Evolutionary conservation across 192 early-diverging fungal genomes (phyloP).

Genomic region (Anaeromyces robustus): DNA sequence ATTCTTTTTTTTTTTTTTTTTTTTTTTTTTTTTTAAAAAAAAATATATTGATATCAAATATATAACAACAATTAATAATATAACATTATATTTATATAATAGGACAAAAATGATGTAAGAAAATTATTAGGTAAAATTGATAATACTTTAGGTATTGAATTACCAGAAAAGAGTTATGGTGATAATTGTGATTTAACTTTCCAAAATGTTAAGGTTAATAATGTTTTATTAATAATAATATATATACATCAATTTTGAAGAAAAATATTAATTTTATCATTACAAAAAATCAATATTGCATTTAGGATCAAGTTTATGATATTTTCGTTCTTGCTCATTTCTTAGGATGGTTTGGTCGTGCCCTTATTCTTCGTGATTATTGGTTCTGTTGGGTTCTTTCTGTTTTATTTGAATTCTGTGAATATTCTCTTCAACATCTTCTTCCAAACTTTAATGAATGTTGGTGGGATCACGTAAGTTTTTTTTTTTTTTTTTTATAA

Average conservation of each 20-base stretch:
- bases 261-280: too few relatives aligned
- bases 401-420: constrained; percentile 85
- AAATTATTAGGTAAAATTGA: constrained; percentile 65
- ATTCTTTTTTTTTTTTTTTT: too few relatives aligned
- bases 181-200: constrained; percentile 69
- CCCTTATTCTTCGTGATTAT: constrained; percentile 81
- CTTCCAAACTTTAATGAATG: constrained; percentile 96
- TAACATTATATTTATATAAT: background rate
- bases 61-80: background rate
- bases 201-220: constrained; percentile 53
- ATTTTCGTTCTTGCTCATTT: constrained; percentile 87
- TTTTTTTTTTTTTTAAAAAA: background rate
- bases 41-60: background rate
- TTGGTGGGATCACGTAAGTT: constrained; percentile 92
- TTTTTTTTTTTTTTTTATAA: background rate
- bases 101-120: constrained; percentile 77
- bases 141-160: constrained; percentile 52
- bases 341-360: constrained; percentile 87
- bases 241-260: too few relatives aligned
- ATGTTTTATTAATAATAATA: constrained; percentile 3
- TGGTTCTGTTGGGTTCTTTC: constrained; percentile 95
- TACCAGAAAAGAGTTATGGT: constrained; percentile 88
- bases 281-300: too few relatives aligned
- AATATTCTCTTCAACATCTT: constrained; percentile 89
- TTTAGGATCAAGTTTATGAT: constrained; percentile 60